Conservation (phyloP, 192 early-diverging fungal genomes). For the Allomyces macrogynus region DNA sequence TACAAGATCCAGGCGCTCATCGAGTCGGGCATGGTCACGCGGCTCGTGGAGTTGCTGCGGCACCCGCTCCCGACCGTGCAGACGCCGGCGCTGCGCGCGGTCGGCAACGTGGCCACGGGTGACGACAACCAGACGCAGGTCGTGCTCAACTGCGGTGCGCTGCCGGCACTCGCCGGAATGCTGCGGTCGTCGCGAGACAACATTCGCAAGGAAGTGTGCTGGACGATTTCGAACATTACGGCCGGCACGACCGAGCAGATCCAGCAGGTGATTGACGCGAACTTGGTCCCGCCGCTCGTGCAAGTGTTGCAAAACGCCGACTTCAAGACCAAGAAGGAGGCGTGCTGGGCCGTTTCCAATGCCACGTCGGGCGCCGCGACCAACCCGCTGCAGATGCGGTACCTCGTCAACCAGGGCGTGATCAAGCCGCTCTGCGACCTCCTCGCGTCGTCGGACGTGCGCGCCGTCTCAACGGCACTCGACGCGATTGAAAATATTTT, state of each 20-base stretch:
- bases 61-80: constrained; percentile 36
- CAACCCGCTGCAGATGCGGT: constrained; percentile 17
- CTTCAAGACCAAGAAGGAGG: constrained; percentile 25
- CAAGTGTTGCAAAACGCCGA: constrained; percentile 15
- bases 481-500: constrained; percentile 26
- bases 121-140: constrained; percentile 59
- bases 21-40: constrained; percentile 46
- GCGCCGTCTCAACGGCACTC: constrained; percentile 16
- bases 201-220: constrained; percentile 33
- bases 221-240: constrained; percentile 32
- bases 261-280: constrained; percentile 20
- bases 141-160: constrained; percentile 40
- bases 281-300: constrained; percentile 18
- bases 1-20: constrained; percentile 55
- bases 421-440: constrained; percentile 30
- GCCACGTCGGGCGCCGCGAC: constrained; percentile 16
- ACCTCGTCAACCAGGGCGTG: constrained; percentile 18
- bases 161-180: constrained; percentile 29
- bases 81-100: constrained; percentile 51
- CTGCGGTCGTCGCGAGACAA: constrained; percentile 29
- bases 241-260: constrained; percentile 21
- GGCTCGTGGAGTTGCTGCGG: constrained; percentile 47
- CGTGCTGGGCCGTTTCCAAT: constrained; percentile 29
- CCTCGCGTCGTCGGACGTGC: constrained; percentile 17
- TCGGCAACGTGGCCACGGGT: constrained; percentile 65